Base-by-base conservation (phyloP, 2,329 filamentous ascomycete genomes). In the Colletotrichum caudatum region DNA sequence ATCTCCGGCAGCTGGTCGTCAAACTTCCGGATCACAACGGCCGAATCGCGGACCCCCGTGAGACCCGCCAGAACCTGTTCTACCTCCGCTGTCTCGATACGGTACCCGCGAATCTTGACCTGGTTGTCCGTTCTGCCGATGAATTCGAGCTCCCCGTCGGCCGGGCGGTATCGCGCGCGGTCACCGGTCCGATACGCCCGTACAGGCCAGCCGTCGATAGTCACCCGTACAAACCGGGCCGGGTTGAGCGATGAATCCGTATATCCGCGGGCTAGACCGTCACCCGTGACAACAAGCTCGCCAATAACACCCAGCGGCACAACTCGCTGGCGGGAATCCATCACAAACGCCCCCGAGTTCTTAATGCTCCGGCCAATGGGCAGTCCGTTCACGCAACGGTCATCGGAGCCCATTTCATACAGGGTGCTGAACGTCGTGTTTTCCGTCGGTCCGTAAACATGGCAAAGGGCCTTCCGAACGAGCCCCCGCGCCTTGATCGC, bases 101-200 rank as follows among this genome's bases (percentile, higher is more conserved):
- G 76, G 14, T 80, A 74, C 8, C 78, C 78, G 26, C 78, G 74
- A n/a, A 80, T 73, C 68, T 80, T 80, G 63, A 80, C 70, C 20
- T 79, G 78, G 3, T 60, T 51, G 20, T 80, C 78, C 3, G 75
- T 75, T 11, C 78, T 76, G 2, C 76, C 76, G 3, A 79, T 67
- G 60, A 77, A 79, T 41, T 78, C 77, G 3, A 80, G 37, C 2
- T 73, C 46, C 1, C 75, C 75, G 59, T 79, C 77, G 0, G n/a
- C 18, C 11, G 60, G 60, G 3, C 60, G 44, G 60, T 63, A 39
- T 14, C 60, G 20, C 29, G 23, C 60, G 2, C 60, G 60, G 23
- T 80, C 78, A 1, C 78, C 78, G 0, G 78, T 80, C 1, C 75
- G 69, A 48, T 79, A 79, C 0, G 76, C 77, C 14, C 70, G 33